phyloP scores from a whole-genome alignment of 176 grass and related monocot genomes.

The Tuctoria greenei region DNA sequence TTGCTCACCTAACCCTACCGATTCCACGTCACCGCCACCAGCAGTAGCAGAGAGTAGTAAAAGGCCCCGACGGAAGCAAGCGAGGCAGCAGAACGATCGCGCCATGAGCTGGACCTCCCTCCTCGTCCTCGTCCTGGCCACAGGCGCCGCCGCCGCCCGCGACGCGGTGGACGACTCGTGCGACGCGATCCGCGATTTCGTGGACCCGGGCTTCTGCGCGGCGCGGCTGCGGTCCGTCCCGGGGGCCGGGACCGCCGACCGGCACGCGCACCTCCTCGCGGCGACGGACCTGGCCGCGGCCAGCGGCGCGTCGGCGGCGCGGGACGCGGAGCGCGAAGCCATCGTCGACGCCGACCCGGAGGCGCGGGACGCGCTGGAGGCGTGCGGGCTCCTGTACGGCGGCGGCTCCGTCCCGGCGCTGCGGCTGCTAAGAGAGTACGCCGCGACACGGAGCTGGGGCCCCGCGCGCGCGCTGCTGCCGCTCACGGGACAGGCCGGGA shows the following conservation, averaged over 20 bases:
- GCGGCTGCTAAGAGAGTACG: constrained; percentile 38
- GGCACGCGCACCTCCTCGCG: constrained; percentile 45
- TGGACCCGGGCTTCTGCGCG: constrained; percentile 31
- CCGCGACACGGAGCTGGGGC: constrained; percentile 21
- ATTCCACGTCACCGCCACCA: no score
- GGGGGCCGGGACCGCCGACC: not conserved
- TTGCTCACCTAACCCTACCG: constrained; percentile 11
- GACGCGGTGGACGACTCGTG: constrained; percentile 33
- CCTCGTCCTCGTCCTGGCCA: no score
- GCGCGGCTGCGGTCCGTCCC: constrained; percentile 26
- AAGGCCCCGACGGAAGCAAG: not conserved
- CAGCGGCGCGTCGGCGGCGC: constrained; percentile 10
- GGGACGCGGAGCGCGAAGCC: not conserved
- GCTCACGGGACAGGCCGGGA: constrained; percentile 25
- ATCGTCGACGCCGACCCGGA: not conserved
- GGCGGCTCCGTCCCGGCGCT: constrained; percentile 36
- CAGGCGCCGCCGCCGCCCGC: not conserved
- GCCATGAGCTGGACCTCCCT: no score
- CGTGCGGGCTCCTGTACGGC: constrained; percentile 53
- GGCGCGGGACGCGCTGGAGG: constrained; percentile 28
- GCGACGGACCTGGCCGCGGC: constrained; percentile 37
- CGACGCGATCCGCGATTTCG: constrained; percentile 50
- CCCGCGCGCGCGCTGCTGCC: constrained; percentile 7
- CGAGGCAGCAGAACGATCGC: no score
- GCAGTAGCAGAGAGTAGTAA: no score